Conservation (phyloP, 1,139 yeast genomes). For the Blastobotrys indianensis region DNA sequence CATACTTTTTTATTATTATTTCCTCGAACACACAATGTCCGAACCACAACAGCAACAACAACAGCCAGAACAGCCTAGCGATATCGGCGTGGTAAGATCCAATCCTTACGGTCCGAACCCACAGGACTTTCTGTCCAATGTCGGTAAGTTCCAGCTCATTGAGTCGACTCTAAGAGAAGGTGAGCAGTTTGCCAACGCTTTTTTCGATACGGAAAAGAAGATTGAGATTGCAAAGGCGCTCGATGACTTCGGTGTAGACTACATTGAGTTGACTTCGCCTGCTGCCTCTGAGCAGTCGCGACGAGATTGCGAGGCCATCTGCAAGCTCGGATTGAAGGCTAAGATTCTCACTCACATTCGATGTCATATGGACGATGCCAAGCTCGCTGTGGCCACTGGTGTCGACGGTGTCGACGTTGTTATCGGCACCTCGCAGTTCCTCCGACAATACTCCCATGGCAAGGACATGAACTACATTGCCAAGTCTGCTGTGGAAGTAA, state of each 20-base stretch:
- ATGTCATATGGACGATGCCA: slow-evolving; percentile 98
- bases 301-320: slow-evolving; percentile 93
- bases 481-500: slow-evolving; percentile 91
- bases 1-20: background rate
- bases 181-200: slow-evolving; percentile 97
- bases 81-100: slow-evolving; percentile 17
- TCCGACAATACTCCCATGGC: slow-evolving; percentile 94
- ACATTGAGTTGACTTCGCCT: slow-evolving; percentile 95
- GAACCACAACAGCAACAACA: slow-evolving; percentile 6
- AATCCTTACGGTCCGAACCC: slow-evolving; percentile 98
- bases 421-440: slow-evolving; percentile 93
- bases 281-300: slow-evolving; percentile 95
- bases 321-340: slow-evolving; percentile 93
- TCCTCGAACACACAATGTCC: slow-evolving; percentile 2
- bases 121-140: slow-evolving; percentile 85
- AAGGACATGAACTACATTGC: slow-evolving; percentile 99
- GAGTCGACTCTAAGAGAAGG: slow-evolving; percentile 98
- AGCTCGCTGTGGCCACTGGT: slow-evolving; percentile 95
- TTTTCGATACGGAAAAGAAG: slow-evolving; percentile 90
- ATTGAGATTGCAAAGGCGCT: slow-evolving; percentile 96
- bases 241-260: slow-evolving; percentile 97
- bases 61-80: slow-evolving; percentile 6
- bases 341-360: slow-evolving; percentile 88
- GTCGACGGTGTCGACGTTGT: slow-evolving; percentile 99
- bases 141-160: slow-evolving; percentile 80